Base-by-base conservation (phyloP, 495 filamentous ascomycete species). In the Chlorociboria aeruginascens region DNA sequence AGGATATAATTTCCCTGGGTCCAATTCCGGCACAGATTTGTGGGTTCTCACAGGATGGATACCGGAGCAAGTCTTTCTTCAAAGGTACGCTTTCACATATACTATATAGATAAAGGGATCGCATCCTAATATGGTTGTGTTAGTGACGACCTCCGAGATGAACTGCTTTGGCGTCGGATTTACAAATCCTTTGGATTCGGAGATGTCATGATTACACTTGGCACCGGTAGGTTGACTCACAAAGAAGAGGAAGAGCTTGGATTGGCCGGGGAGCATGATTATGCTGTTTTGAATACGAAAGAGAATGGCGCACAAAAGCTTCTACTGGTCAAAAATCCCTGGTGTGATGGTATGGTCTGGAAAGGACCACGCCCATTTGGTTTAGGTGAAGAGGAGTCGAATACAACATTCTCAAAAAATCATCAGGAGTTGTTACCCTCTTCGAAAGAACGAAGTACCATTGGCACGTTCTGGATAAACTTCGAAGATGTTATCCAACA, bases 1-100 rank as follows among this genome's bases (percentile, higher is more conserved):
- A 31, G 93, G 92, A 31, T 99, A 99, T 62, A 87, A 97, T 53
- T 97, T 99, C 54, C 92, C 92, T 2, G 92, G 92, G n/a, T 96
- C 90, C 56, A 96, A 99, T 60, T 96, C 89, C 3, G 89, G 85
- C 2, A 95, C 89, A 6, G 92, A 99, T 61, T 65, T 99, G 2
- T 86, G 86, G 69, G 80, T 89, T 10, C 63, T 99, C 41, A 93
- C 84, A 1, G 89, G 90, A 29, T 99, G 92, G 92, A 86, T 99
- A 47, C 92, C 92, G 0, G 89, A 99, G 63, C 92, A 99, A 57
- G 65, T 97, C 3, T 95, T 93, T 56, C 67, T 97, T 3, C 89
- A 94, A 48, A 78, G 71, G 74, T 77, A 56, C 43, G 57, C 32
- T 12, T 3, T 40, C 8, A 1, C 4, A 4, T 25, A 25, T 25